Percentiles rank a stretch among this genome's conserved stretches.
These are phyloP conservation scores for Kodamaea sp. DNA, from an alignment of 1,139 yeast species.

Conservation along the genomic window DNA sequence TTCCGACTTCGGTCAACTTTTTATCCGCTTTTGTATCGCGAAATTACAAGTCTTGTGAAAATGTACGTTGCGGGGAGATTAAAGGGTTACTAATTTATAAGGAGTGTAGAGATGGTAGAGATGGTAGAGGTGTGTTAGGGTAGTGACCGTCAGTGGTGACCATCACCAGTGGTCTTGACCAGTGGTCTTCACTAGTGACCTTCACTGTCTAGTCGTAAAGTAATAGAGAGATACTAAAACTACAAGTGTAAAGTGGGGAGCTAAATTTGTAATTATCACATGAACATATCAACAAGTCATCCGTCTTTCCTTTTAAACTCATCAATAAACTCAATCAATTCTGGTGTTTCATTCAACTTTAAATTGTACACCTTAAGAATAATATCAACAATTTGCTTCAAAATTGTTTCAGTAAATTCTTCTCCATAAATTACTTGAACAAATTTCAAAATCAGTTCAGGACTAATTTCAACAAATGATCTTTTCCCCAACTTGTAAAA, in stretches of 20 bases:
- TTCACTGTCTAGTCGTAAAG: conserved; percentile 1
- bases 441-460: conserved; percentile 26
- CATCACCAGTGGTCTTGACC: too few species aligned
- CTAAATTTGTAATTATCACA: neutral
- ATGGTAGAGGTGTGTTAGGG: too few species aligned
- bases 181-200: too few species aligned
- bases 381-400: conserved; percentile 24
- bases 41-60: too few species aligned
- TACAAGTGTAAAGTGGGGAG: conserved; percentile 1
- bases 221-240: conserved; percentile 1
- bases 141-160: too few species aligned
- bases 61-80: too few species aligned
- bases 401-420: conserved; percentile 19
- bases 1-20: too few species aligned
- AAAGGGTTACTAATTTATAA: too few species aligned
- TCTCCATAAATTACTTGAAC: conserved; percentile 28
- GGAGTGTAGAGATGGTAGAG: too few species aligned
- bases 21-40: too few species aligned
- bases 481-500: conserved; percentile 32
- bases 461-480: conserved; percentile 33
- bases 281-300: neutral
- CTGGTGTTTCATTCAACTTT: neutral
- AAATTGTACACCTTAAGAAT: conserved; percentile 25
- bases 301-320: too few species aligned
- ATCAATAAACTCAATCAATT: too few species aligned